phyloP scores from a whole-genome alignment of 2,329 filamentous ascomycete genomes.

The Xylariaceae sp. region DNA sequence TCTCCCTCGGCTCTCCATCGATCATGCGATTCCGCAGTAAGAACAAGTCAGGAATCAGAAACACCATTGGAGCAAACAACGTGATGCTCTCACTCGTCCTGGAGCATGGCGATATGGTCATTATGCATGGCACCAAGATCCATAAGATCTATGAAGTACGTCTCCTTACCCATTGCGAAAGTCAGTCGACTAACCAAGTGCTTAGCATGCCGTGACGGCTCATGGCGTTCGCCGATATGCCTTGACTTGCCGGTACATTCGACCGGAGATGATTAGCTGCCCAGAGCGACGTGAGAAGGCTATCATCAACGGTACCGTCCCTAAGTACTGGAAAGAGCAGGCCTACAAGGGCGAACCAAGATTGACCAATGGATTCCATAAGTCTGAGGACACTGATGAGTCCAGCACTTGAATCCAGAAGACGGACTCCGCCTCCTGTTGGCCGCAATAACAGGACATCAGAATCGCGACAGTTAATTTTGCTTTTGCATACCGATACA shows the following conservation, averaged over 20 bases:
- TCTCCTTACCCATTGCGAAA: background rate
- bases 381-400: background rate
- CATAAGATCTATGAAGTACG: constrained; percentile 54
- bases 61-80: constrained; percentile 2
- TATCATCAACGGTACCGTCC: constrained; percentile 13
- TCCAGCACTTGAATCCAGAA: background rate
- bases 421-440: no score
- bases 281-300: constrained; percentile 9
- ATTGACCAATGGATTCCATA: no score
- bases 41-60: constrained; percentile 22
- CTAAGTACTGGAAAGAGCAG: constrained; percentile 13
- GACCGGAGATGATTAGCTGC: constrained; percentile 17
- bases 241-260: constrained; percentile 20
- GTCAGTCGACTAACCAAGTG: constrained; percentile 1
- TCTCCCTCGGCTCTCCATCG: constrained; percentile 54
- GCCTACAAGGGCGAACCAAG: constrained; percentile 14
- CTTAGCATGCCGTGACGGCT: constrained; percentile 17
- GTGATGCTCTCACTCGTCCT: constrained; percentile 39
- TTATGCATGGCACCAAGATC: constrained; percentile 57
- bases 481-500: no score
- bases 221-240: constrained; percentile 16
- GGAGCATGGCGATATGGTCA: constrained; percentile 57
- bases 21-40: constrained; percentile 57
- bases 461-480: no score
- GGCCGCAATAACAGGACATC: no score